Percentiles rank a stretch among this genome's conserved stretches.
These are phyloP conservation scores for Yamadazyma scolyti DNA, from an alignment of 805 yeast species.

Conservation along the genomic window DNA sequence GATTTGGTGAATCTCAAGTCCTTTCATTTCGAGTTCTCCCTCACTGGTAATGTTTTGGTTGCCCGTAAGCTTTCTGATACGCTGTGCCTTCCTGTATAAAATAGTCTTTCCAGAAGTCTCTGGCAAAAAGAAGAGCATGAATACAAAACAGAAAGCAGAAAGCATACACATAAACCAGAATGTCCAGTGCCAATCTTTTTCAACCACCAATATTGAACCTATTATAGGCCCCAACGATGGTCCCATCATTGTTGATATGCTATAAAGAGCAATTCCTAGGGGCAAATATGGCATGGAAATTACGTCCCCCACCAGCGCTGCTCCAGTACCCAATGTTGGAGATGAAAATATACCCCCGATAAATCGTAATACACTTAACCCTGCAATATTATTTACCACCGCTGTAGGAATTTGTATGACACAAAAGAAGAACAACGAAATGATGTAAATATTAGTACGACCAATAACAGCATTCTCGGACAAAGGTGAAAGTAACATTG, in stretches of 20 bases:
- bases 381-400: constrained; percentile 45
- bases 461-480: constrained; percentile 54
- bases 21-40: constrained; percentile 7
- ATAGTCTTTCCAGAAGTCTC: constrained; percentile 45
- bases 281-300: constrained; percentile 39
- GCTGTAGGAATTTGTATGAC: constrained; percentile 57
- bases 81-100: constrained; percentile 41
- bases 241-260: constrained; percentile 50
- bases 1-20: constrained; percentile 14
- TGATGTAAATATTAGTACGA: constrained; percentile 46
- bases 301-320: constrained; percentile 52
- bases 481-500: constrained; percentile 54
- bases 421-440: constrained; percentile 44
- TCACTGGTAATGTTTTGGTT: constrained; percentile 33
- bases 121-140: constrained; percentile 38
- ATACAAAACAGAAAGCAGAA: constrained; percentile 29
- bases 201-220: constrained; percentile 48
- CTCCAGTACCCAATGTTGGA: constrained; percentile 56
- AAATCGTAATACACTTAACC: constrained; percentile 47
- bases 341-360: constrained; percentile 53
- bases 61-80: constrained; percentile 48
- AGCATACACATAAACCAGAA: constrained; percentile 47
- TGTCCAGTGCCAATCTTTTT: constrained; percentile 47
- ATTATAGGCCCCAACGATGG: constrained; percentile 54
- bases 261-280: constrained; percentile 47